A percentile compares a stretch with the other conserved stretches of the same genome.
These are phyloP conservation scores for Hansenula sp. DNA, from an alignment of 1,139 yeast species.

Conservation along the genomic window DNA sequence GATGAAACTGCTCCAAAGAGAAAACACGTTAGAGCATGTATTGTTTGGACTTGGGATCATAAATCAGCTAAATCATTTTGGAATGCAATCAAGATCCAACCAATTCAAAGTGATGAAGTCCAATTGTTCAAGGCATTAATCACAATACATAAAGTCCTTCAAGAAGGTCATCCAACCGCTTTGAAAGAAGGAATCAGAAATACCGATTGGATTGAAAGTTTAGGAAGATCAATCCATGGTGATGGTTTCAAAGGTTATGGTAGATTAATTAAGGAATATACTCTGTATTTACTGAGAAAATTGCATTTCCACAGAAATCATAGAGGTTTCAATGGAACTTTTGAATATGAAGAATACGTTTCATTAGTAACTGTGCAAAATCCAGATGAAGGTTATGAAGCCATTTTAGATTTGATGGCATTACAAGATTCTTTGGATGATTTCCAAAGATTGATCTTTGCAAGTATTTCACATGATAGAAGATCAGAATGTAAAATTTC, in stretches of 20 bases:
- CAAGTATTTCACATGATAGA: conserved; percentile 61
- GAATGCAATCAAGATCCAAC: conserved; percentile 78
- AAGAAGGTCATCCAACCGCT: conserved; percentile 91
- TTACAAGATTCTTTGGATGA: conserved; percentile 83
- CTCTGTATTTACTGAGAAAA: conserved; percentile 63
- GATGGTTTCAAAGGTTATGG: conserved; percentile 52
- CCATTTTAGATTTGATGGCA: conserved; percentile 79
- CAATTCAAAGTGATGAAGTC: conserved; percentile 76
- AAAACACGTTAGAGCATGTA: conserved; percentile 91
- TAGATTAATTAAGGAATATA: conserved; percentile 74
- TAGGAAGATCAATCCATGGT: conserved; percentile 37
- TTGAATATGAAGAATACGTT: conserved; percentile 92
- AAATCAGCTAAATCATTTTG: conserved; percentile 82
- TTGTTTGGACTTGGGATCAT: conserved; percentile 95
- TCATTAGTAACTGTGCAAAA: conserved; percentile 85
- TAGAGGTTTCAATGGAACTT: conserved; percentile 89
- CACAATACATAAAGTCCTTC: conserved; percentile 86
- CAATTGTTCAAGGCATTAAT: conserved; percentile 87
- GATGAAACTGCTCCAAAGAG: conserved; percentile 95
- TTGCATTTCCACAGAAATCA: conserved; percentile 81
- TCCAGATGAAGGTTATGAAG: conserved; percentile 94
- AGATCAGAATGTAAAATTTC: conserved; percentile 79
- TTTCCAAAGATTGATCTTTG: conserved; percentile 72
- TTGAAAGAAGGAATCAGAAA: conserved; percentile 80
- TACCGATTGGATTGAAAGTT: conserved; percentile 53